phyloP scores from a whole-genome alignment of 805 yeast genomes.

The Ogataea minuta region DNA sequence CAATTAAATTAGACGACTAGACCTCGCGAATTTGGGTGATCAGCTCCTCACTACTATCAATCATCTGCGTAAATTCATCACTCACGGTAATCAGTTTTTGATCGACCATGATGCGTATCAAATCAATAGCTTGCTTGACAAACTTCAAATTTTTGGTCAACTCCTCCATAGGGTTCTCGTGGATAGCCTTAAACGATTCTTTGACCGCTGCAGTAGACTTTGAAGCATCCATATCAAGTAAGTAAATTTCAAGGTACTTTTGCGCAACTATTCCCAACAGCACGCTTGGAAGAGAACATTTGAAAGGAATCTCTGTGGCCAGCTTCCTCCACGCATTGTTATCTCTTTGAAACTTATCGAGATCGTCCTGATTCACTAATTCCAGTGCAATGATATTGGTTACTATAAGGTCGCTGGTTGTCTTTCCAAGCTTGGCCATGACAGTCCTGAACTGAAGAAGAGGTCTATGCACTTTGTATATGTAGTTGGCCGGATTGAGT shows the following conservation, averaged over 20 bases:
- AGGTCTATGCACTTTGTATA: constrained; percentile 69
- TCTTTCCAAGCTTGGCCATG: constrained; percentile 48
- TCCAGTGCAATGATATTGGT: constrained; percentile 49
- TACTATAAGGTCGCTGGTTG: constrained; percentile 55
- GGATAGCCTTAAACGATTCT: constrained; percentile 20
- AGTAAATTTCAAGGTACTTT: constrained; percentile 43
- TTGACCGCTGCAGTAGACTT: constrained; percentile 16
- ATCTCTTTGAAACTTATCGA: constrained; percentile 43
- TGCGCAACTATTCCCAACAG: constrained; percentile 60
- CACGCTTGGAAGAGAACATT: constrained; percentile 53
- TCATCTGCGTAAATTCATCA: constrained; percentile 10
- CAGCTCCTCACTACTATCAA: constrained; percentile 17
- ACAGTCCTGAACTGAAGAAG: constrained; percentile 67
- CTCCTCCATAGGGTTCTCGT: constrained; percentile 23
- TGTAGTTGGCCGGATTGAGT: constrained; percentile 49
- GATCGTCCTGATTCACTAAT: constrained; percentile 50
- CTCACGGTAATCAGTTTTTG: constrained; percentile 18
- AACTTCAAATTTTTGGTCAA: constrained; percentile 24
- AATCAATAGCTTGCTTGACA: constrained; percentile 24
- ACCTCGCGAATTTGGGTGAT: constrained; percentile 3
- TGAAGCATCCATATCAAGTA: constrained; percentile 16
- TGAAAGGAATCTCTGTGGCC: constrained; percentile 61
- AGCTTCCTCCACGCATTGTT: constrained; percentile 59
- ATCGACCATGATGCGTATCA: constrained; percentile 22
- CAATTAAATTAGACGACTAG: constrained; percentile 6